Conservation (phyloP, 176 grass and related monocot genomes). For the Puya raimondii region DNA sequence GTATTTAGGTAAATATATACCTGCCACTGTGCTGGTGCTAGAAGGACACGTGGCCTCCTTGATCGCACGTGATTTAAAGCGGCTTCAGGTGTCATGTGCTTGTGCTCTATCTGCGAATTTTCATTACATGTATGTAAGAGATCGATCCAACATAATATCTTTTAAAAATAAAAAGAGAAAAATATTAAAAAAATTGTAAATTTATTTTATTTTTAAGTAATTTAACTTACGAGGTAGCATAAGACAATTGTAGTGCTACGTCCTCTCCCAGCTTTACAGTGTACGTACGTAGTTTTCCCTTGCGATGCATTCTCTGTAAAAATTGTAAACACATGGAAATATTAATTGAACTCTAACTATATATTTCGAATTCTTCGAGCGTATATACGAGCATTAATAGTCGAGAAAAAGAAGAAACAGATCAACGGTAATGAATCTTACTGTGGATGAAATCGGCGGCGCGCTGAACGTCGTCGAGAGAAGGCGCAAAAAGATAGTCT, state of each 20-base stretch:
- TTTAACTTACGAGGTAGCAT: conserved; percentile 79
- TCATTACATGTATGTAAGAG: background rate
- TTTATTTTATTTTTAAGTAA: background rate
- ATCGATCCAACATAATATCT: background rate
- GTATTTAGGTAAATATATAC: conserved; percentile 20
- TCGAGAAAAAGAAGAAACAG: background rate
- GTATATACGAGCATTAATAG: too few species aligned
- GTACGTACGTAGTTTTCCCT: conserved; percentile 71
- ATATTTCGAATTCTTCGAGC: too few species aligned
- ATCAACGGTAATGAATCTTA: conserved; percentile 24
- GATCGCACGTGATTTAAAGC: conserved; percentile 81
- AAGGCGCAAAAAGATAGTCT: conserved; percentile 90
- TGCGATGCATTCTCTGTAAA: conserved; percentile 55
- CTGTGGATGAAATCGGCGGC: conserved; percentile 88
- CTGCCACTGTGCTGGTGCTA: conserved; percentile 81
- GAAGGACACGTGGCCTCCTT: conserved; percentile 75
- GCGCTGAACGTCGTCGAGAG: conserved; percentile 50
- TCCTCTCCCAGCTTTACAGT: conserved; percentile 98
- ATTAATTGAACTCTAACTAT: too few species aligned
- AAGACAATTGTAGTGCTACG: conserved; percentile 93
- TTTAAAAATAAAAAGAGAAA: background rate
- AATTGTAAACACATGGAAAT: too few species aligned
- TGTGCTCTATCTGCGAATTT: conserved; percentile 60
- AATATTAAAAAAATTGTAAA: conserved; percentile 1
- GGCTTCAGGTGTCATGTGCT: conserved; percentile 60